A percentile compares a stretch with the other conserved stretches of the same genome.
Evolutionary conservation across 169 alveolate species (phyloP).

Genomic region (Plasmodium inui): DNA sequence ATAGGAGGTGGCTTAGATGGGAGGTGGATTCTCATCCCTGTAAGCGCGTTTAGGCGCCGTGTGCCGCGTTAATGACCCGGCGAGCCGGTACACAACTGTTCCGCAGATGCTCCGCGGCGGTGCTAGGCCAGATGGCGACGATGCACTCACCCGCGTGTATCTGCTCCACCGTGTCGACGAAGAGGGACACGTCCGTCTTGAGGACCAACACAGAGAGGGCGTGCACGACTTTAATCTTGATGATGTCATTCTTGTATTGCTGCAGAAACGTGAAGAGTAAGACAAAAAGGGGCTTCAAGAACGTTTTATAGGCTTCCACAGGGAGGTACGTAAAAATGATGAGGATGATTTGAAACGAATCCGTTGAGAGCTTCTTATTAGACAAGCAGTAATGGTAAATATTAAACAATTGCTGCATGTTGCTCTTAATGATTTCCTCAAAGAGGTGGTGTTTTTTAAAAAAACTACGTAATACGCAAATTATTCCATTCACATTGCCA

Average conservation of each 20-base stretch:
- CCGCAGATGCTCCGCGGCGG: background rate
- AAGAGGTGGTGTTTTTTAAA: constrained; percentile 82
- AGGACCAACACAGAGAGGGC: constrained; percentile 28
- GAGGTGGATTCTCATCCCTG: no score
- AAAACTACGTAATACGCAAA: constrained; percentile 84
- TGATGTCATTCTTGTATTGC: constrained; percentile 77
- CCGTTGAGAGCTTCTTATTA: constrained; percentile 83
- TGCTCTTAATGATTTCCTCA: constrained; percentile 78
- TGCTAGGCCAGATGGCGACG: no score
- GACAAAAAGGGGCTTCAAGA: constrained; percentile 81
- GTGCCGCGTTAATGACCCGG: no score
- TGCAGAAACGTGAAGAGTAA: constrained; percentile 84
- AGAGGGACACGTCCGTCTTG: constrained; percentile 2
- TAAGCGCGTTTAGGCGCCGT: no score
- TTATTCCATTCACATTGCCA: constrained; percentile 86
- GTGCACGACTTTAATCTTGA: constrained; percentile 45
- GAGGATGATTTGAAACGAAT: constrained; percentile 85
- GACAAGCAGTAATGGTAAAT: constrained; percentile 88
- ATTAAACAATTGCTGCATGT: constrained; percentile 85
- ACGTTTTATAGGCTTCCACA: constrained; percentile 79
- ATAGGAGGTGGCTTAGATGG: no score
- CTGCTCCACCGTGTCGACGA: constrained; percentile 12
- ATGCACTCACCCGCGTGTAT: constrained; percentile 21
- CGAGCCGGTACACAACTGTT: background rate
- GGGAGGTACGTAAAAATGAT: constrained; percentile 86